These are phyloP conservation scores for Scopulariopsis brevicaulis DNA, from an alignment of 2,329 filamentous ascomycete species.

Conservation along the genomic window DNA sequence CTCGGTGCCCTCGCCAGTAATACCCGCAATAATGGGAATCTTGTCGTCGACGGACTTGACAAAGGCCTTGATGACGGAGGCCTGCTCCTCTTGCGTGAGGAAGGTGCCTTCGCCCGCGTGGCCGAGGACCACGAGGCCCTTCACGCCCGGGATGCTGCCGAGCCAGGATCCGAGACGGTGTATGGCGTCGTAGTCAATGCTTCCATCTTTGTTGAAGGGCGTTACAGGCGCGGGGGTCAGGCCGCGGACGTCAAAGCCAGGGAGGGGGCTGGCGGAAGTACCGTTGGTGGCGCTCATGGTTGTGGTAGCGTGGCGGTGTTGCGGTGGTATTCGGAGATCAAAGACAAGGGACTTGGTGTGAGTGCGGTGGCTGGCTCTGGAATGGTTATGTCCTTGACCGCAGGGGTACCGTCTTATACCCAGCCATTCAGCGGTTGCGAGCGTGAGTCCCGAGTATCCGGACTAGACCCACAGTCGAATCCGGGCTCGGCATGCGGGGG, in stretches of 20 bases:
- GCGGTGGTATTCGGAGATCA: not conserved
- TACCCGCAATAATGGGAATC: conserved; percentile 39
- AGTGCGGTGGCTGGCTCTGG: not conserved
- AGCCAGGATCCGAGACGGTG: conserved; percentile 41
- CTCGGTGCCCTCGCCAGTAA: conserved; percentile 39
- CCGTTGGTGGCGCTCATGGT: not conserved
- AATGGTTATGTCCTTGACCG: no score
- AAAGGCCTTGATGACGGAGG: conserved; percentile 36
- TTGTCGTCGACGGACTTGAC: conserved; percentile 37
- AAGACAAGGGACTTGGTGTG: not conserved
- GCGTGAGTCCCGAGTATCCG: not conserved
- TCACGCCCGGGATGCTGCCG: conserved; percentile 36
- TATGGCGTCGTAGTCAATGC: conserved; percentile 38
- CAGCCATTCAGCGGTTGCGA: no score
- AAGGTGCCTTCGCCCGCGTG: conserved; percentile 43
- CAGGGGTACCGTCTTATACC: no score
- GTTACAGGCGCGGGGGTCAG: conserved; percentile 39
- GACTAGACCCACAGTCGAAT: not conserved
- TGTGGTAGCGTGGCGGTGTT: not conserved
- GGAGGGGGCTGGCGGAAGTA: conserved; percentile 13
- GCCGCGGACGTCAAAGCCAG: conserved; percentile 30
- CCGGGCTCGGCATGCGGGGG: not conserved
- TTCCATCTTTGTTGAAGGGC: conserved; percentile 34
- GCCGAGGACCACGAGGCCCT: conserved; percentile 40
- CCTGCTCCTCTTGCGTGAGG: conserved; percentile 35